Evolutionary conservation across 768 basidiomycete species (phyloP).

Genomic region (Hygrocybe punicea): DNA sequence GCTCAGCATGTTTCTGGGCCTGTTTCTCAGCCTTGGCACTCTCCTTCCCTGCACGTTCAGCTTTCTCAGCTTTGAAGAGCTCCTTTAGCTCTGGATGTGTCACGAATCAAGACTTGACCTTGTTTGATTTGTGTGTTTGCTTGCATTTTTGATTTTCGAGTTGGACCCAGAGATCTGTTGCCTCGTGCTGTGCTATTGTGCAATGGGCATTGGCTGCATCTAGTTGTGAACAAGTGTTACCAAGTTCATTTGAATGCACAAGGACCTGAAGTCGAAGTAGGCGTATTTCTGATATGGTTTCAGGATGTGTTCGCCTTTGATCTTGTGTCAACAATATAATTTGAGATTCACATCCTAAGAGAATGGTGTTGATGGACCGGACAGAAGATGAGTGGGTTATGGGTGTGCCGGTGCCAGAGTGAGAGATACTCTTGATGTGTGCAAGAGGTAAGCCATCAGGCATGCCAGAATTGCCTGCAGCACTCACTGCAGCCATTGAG

Average conservation of each 20-base stretch:
- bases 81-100: conserved; percentile 4
- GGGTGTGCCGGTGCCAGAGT: too few relatives aligned
- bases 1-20: conserved; percentile 8
- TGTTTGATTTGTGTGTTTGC: neutral
- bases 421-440: too few relatives aligned
- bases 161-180: conserved; percentile 3
- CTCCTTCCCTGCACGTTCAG: conserved; percentile 1
- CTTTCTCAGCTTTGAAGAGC: conserved; percentile 3
- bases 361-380: too few relatives aligned
- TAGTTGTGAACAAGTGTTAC: neutral
- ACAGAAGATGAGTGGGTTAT: too few relatives aligned
- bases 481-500: too few relatives aligned
- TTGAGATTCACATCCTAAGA: too few relatives aligned
- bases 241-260: neutral
- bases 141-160: neutral
- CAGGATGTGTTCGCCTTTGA: too few relatives aligned
- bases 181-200: neutral
- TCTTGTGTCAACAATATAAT: too few relatives aligned
- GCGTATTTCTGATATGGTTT: too few relatives aligned
- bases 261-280: neutral
- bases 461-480: too few relatives aligned
- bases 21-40: conserved; percentile 6
- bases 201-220: conserved; percentile 2
- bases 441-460: too few relatives aligned
- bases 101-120: conserved; percentile 1